Percentiles rank a stretch among this genome's conserved stretches.
Conservation (phyloP, 2,329 filamentous ascomycete genomes). For the Monosporascus sp. region DNA sequence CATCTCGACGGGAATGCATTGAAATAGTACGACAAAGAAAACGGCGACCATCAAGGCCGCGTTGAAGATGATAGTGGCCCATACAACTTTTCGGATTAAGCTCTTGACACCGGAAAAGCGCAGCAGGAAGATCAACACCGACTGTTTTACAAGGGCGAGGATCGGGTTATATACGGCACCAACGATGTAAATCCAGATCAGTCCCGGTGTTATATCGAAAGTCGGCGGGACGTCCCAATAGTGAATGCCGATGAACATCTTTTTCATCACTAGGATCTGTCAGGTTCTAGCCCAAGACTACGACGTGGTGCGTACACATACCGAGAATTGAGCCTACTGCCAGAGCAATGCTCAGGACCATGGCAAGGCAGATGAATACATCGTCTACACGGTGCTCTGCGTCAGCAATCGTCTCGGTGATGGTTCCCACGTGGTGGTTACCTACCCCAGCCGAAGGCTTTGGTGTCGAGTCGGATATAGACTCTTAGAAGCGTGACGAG, state of each 20-base stretch:
- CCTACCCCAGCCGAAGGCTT: conserved; percentile 24
- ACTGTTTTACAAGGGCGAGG: conserved; percentile 39
- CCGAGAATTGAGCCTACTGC: conserved; percentile 12
- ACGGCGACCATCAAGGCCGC: conserved; percentile 28
- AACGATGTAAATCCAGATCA: conserved; percentile 31
- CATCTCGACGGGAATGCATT: conserved; percentile 31
- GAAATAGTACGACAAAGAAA: conserved; percentile 33
- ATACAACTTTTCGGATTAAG: conserved; percentile 24
- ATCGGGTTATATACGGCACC: conserved; percentile 41
- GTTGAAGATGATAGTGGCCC: conserved; percentile 29
- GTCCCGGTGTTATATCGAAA: conserved; percentile 13
- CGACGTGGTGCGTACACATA: conserved; percentile 2
- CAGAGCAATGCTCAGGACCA: conserved; percentile 14
- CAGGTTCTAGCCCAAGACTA: neutral
- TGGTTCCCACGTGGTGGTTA: conserved; percentile 1
- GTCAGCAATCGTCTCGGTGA: neutral
- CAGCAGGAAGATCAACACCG: conserved; percentile 38
- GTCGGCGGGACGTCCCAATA: conserved; percentile 11
- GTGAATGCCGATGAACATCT: conserved; percentile 12
- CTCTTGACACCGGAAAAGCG: conserved; percentile 33
- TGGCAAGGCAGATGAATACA: conserved; percentile 19
- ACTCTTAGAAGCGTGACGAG: conserved; percentile 21
- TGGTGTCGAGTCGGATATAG: conserved; percentile 25
- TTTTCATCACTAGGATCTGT: conserved; percentile 10
- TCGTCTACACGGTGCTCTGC: conserved; percentile 16